Base-by-base conservation (phyloP, 768 basidiomycete genomes). In the Suillus variegatus region DNA sequence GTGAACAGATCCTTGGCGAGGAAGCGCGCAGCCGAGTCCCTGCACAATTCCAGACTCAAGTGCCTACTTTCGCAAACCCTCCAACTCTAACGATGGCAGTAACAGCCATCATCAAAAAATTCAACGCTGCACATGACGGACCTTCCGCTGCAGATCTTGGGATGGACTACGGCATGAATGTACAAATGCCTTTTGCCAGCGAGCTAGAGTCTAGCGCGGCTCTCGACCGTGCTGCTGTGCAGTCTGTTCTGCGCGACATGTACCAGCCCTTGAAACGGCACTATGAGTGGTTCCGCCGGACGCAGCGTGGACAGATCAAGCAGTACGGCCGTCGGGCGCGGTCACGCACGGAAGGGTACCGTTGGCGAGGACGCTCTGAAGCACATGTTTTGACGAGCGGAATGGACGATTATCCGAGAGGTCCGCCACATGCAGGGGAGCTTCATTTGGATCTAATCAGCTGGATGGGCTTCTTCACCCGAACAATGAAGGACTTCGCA, bases 11-110 rank as follows among this genome's bases (percentile, higher is more conserved):
- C 65, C 85, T 99, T 0, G 96, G 96, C 4, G 95, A 96, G 69
- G 96, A 99, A 79, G 95, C 96, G 20, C 87, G 97, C 60, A 97
- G 95, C 82, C 94, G 92, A 79, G 93, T 97, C 8, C 96, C 96
- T 9, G 66, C 79, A 51, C 91, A 98, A 75, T 99, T 99, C 79
- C 91, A 90, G 75, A 92, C 91, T 2, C 96, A 99, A 76, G 94
- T 96, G 20, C 97, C 96, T 10, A 91, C 87, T 61, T 94, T 94
- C 73, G 96, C 94, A 62, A 99, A 99, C 74, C 96, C 96, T 0
- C 96, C 96, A 0, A 99, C 96, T 0, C 85, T 99, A 20, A 86
- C 92, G 3, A 95, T 98, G 92, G 94, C 94, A 5, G 88, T 98
- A 41, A 95, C 93, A 0, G 89, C 92, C 9, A 95, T 94, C 76